These are phyloP conservation scores for Pezicula radicicola DNA, from an alignment of 2,329 filamentous ascomycete species.

Conservation along the genomic window DNA sequence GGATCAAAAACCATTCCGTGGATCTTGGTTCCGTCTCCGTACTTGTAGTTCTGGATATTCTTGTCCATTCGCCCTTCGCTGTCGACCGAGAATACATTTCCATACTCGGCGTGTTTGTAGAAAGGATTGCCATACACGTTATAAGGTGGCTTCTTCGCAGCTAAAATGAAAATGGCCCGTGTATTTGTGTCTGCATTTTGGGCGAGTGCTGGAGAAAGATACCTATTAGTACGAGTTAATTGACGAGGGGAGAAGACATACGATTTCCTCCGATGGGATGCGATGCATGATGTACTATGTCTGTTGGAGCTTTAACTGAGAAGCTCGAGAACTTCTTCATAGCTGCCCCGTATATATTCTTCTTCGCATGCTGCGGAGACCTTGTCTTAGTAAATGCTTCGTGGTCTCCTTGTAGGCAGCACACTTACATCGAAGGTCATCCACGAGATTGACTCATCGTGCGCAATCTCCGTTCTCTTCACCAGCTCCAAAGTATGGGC, in stretches of 20 bases:
- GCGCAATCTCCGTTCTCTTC: slow-evolving; percentile 76
- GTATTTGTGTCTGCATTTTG: slow-evolving; percentile 72
- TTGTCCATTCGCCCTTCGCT: slow-evolving; percentile 52
- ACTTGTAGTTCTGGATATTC: slow-evolving; percentile 71
- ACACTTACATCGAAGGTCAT: slow-evolving; percentile 79
- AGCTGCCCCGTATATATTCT: slow-evolving; percentile 82
- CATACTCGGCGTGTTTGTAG: slow-evolving; percentile 79
- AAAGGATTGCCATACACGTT: slow-evolving; percentile 88
- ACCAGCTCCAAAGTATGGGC: slow-evolving; percentile 69
- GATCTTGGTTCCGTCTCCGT: slow-evolving; percentile 67
- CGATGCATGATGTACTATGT: slow-evolving; percentile 73
- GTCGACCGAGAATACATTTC: slow-evolving; percentile 70
- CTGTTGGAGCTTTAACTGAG: slow-evolving; percentile 68
- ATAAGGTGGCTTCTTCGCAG: slow-evolving; percentile 73
- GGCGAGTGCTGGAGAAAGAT: slow-evolving; percentile 49
- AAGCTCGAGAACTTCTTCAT: slow-evolving; percentile 95
- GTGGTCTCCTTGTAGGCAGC: not conserved
- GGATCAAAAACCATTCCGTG: slow-evolving; percentile 82
- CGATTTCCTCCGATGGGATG: slow-evolving; percentile 74
- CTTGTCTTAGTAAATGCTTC: not conserved
- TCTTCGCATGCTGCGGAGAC: slow-evolving; percentile 64
- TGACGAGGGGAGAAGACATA: slow-evolving; percentile 35
- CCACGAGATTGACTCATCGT: slow-evolving; percentile 89
- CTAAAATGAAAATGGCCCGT: slow-evolving; percentile 83
- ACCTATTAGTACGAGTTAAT: slow-evolving; percentile 6